A percentile compares a stretch with the other conserved stretches of the same genome.
These are phyloP conservation scores for Ambrosiella beaveri DNA, from an alignment of 2,329 filamentous ascomycete genomes.

Conservation along the genomic window DNA sequence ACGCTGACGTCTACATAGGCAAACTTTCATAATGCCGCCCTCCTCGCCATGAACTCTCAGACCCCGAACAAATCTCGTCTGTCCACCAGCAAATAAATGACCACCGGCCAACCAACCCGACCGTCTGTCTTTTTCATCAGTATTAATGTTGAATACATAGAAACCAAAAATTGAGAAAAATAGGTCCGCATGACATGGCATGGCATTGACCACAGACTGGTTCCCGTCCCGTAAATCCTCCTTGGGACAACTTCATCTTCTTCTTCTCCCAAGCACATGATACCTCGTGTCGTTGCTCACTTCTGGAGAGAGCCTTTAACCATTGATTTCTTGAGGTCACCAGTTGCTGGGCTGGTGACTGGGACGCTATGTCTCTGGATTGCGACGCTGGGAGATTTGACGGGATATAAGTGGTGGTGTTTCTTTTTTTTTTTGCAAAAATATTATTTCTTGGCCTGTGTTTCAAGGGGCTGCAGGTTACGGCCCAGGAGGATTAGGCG, in stretches of 20 bases:
- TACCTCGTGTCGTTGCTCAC: too few relatives aligned
- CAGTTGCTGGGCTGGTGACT: not conserved
- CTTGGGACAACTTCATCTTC: not conserved
- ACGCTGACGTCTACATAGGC: not conserved
- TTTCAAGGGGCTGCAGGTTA: too few relatives aligned
- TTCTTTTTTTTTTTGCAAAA: not conserved
- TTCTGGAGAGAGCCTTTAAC: not conserved
- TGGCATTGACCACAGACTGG: not conserved
- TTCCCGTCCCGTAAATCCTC: not conserved
- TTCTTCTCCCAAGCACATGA: not conserved
- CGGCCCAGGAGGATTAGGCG: too few relatives aligned
- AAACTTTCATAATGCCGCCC: not conserved
- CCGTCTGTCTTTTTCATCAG: not conserved
- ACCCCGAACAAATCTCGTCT: not conserved
- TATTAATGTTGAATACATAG: too few relatives aligned
- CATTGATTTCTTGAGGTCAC: not conserved
- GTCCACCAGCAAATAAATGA: not conserved
- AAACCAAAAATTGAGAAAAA: too few relatives aligned
- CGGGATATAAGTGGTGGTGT: too few relatives aligned
- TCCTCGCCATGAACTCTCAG: not conserved
- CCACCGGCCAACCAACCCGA: not conserved
- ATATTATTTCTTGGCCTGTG: too few relatives aligned
- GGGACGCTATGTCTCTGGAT: not conserved
- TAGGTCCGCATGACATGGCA: not conserved
- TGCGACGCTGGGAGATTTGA: not conserved